Base-by-base conservation (phyloP, 2,329 filamentous ascomycete genomes). In the Reticulascus tulasneorum region DNA sequence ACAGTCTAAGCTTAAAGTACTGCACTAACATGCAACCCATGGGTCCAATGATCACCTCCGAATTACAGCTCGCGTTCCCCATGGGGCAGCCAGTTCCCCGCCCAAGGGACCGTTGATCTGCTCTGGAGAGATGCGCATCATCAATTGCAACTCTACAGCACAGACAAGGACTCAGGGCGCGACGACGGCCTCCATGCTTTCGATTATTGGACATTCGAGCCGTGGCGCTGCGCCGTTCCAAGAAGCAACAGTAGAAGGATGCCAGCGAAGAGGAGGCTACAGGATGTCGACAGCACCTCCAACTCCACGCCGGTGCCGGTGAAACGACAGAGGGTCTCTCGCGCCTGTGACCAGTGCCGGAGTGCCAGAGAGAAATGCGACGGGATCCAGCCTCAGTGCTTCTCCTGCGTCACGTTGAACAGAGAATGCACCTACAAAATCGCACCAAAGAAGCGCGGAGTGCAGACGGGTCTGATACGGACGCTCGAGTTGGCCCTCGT, bases 391-490 rank as follows among this genome's bases (percentile, higher is more conserved):
- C 83, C 83, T 6, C 65, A 67, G 11, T 88, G 84, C 55, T 77
- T 75, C 29, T 81, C 81, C 4, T 88, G 84, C 60, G 68, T 70
- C 7, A 66, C 73, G 5, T 75, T 82, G 42, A 76, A 73, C 35
- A 71, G 84, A 31, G 57, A 68, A 22, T 90, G 86, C 56, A 80
- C 81, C 12, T 90, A 89, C 55, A 78, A 83, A 43, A 73, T 82
- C 35, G 79, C 78, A 35, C 79, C 82, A 7, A 87, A 86, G 59
- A 88, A 88, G 56, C 72, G 85, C 45, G 85, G 86, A 5, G 77
- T 90, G 9, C 84, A 84, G 49, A 85, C 85, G n/a, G 85, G 86
- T 12, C 88, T 89, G 52, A 82, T 90, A 36, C 75, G 84, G 22
- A 83, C 82, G 0, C 66, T 90, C 13, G 85, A 90, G 56, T 59